A percentile compares a stretch with the other conserved stretches of the same genome.
These are phyloP conservation scores for Galerina sulciceps DNA, from an alignment of 768 basidiomycete genomes.

Conservation along the genomic window DNA sequence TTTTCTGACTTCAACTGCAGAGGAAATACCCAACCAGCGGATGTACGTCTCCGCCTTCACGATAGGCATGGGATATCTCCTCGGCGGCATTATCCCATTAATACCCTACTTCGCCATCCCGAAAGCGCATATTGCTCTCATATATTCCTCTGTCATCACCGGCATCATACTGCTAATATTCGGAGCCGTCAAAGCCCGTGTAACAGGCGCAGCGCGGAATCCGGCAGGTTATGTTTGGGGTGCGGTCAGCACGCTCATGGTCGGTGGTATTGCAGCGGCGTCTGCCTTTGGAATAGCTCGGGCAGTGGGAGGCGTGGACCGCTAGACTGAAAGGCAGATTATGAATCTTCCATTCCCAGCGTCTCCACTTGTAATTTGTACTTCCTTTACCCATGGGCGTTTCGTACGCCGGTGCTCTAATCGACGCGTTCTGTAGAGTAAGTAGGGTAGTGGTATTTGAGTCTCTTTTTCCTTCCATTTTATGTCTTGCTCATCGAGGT, in stretches of 20 bases:
- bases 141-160: slow-evolving; percentile 81
- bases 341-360: too few relatives aligned
- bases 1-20: slow-evolving; percentile 37
- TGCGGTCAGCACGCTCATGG: slow-evolving; percentile 82
- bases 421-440: too few relatives aligned
- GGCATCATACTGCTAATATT: slow-evolving; percentile 87
- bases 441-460: too few relatives aligned
- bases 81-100: slow-evolving; percentile 93
- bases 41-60: slow-evolving; percentile 92
- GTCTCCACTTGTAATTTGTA: too few relatives aligned
- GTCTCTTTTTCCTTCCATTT: too few relatives aligned
- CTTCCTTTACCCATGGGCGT: too few relatives aligned
- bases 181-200: slow-evolving; percentile 86
- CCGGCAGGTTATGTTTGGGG: slow-evolving; percentile 81
- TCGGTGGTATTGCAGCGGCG: slow-evolving; percentile 90
- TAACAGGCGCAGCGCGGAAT: slow-evolving; percentile 80
- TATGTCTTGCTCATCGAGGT: too few relatives aligned
- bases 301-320: slow-evolving; percentile 40
- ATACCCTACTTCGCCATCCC: slow-evolving; percentile 91
- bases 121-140: slow-evolving; percentile 65
- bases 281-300: slow-evolving; percentile 60
- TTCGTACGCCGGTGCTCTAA: too few relatives aligned
- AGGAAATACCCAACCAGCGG: slow-evolving; percentile 86
- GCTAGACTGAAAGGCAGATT: too few relatives aligned
- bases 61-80: slow-evolving; percentile 91